Evolutionary conservation across 2,329 filamentous ascomycete species (phyloP).

Genomic region (Colletotrichum spinosum): DNA sequence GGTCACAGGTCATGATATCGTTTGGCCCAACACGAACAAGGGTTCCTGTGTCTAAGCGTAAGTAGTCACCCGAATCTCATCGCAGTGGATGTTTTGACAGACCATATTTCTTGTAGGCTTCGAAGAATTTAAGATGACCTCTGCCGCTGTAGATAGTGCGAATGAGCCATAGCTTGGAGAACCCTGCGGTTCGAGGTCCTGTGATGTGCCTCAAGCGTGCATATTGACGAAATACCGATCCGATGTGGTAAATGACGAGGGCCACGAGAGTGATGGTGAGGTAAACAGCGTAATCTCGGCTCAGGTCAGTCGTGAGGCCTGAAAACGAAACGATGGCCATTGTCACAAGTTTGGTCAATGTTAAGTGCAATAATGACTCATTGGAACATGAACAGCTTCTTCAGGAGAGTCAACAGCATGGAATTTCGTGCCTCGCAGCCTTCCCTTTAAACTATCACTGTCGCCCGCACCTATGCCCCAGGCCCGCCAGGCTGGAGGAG

Average conservation of each 20-base stretch:
- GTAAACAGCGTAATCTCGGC: conserved; percentile 8
- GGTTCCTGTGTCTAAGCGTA: conserved; percentile 39
- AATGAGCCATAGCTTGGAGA: conserved; percentile 55
- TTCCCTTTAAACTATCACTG: too few relatives aligned
- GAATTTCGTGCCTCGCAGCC: too few relatives aligned
- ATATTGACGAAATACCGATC: conserved; percentile 45
- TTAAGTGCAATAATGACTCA: too few relatives aligned
- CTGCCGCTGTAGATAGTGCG: conserved; percentile 45
- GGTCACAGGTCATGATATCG: conserved; percentile 53
- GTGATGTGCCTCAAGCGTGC: conserved; percentile 53
- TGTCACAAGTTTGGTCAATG: too few relatives aligned
- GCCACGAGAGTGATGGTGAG: conserved; percentile 1
- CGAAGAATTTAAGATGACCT: conserved; percentile 50
- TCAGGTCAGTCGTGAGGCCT: conserved; percentile 3
- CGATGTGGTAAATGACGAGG: conserved; percentile 29
- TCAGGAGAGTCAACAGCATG: too few relatives aligned
- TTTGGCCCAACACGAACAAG: conserved; percentile 58
- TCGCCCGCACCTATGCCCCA: too few relatives aligned
- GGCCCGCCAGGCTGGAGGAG: too few relatives aligned
- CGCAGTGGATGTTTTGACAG: conserved; percentile 16
- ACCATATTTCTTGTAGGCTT: conserved; percentile 51
- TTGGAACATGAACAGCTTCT: too few relatives aligned
- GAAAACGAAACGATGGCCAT: neutral
- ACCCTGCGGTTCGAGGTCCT: conserved; percentile 50
- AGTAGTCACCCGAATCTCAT: neutral